Base-by-base conservation (phyloP, 805 yeast species). In the Vanderwaltozyma polyspora region DNA sequence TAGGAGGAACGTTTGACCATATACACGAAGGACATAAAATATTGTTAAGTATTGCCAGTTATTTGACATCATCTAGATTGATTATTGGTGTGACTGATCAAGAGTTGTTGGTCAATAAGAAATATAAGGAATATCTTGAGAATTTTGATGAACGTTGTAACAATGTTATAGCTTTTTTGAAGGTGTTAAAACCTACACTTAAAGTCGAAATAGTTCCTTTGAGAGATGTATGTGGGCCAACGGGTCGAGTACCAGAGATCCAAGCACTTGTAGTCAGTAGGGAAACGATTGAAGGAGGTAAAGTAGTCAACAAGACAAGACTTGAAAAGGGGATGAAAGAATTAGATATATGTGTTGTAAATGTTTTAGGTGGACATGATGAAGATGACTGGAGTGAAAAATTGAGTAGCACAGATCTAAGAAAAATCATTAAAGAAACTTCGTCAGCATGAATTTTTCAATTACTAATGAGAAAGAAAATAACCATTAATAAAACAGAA, bases 1-100 rank as follows among this genome's bases (percentile, higher is more conserved):
- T 89, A 2, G 98, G 98, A 1, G 99, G 99, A 0, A 91, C 98
- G 0, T 91, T 91, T 61, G 99, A 91, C 52, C 97, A 91, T 59
- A 52, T 91, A 25, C 99, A 91, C 48, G 94, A 81, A 51, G 99
- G 97, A 0, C 99, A 91, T 59, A 84, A 82, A 55, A 79, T 91
- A 19, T 63, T 91, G 19, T 64, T 91, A 8, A 76, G 91, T 0
- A 64, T 82, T 39, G 67, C 94, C 0, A 73, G 76, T 0, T 85
- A 76, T 48, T 43, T 83, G 6, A 66, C 93, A 0, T 47, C 57
- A 3, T 45, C 55, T 2, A 60, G 57, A 16, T 60, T 91, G 11
- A 79, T 89, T 32, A 66, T 91, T 6, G 99, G 98, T 0, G 64
- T 91, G 3, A 85, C 97, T 0, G 94, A 86, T 9, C 71, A 74